Evolutionary conservation across 306 rosid species (phyloP).

Genomic region (Fragaria nilgerrensis): DNA sequence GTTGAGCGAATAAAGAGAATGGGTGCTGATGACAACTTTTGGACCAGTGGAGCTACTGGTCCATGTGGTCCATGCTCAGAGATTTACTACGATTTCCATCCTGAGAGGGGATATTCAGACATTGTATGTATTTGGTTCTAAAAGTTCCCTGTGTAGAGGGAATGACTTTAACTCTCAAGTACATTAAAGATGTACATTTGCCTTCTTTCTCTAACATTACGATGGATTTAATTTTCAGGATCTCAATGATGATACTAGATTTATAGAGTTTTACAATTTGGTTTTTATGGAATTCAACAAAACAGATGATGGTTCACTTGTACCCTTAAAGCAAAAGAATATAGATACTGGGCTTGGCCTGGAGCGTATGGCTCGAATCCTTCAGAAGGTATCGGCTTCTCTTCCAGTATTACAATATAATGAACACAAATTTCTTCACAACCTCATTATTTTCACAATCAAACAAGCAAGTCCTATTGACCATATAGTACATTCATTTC

Average conservation of each 20-base stretch:
- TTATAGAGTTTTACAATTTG: slow-evolving; percentile 82
- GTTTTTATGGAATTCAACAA: slow-evolving; percentile 92
- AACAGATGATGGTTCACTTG: slow-evolving; percentile 79
- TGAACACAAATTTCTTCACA: slow-evolving; percentile 5
- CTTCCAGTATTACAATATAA: slow-evolving; percentile 16
- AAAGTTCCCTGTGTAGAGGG: background rate
- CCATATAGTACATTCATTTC: background rate
- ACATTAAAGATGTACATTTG: slow-evolving; percentile 5
- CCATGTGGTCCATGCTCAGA: slow-evolving; percentile 96
- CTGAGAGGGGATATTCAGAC: slow-evolving; percentile 71
- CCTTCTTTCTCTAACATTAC: background rate
- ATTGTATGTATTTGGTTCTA: slow-evolving; percentile 43
- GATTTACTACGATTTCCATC: slow-evolving; percentile 82
- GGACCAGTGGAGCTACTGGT: slow-evolving; percentile 81
- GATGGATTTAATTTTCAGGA: slow-evolving; percentile 50
- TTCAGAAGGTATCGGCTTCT: slow-evolving; percentile 62
- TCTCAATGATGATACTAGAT: slow-evolving; percentile 77
- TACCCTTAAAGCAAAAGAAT: slow-evolving; percentile 78
- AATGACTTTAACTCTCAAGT: slow-evolving; percentile 22
- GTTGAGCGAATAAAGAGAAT: slow-evolving; percentile 69
- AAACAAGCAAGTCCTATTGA: background rate
- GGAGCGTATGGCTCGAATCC: slow-evolving; percentile 93
- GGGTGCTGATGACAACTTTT: slow-evolving; percentile 90
- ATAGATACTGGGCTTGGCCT: slow-evolving; percentile 94
- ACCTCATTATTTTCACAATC: background rate